Conservation (phyloP, 352 stramenopile species). For the Pythium aphanidermatum region DNA sequence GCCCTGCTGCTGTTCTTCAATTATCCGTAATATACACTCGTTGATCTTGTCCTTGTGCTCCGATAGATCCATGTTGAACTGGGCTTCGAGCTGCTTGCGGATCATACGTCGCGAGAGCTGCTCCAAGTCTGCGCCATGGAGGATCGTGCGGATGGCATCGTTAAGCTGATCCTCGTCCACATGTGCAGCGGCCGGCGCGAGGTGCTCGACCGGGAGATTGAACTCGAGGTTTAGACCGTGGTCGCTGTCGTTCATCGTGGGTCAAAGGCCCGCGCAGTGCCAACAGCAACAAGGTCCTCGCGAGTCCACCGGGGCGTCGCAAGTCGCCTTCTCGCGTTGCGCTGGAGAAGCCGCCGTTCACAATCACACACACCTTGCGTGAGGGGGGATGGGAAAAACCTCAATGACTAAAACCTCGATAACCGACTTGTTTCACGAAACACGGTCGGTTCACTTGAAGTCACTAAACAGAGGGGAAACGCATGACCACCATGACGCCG, state of each 20-base stretch:
- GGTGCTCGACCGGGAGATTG: constrained; percentile 33
- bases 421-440: no score
- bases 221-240: constrained; percentile 52
- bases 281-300: no score
- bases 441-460: no score
- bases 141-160: constrained; percentile 69
- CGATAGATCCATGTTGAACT: constrained; percentile 74
- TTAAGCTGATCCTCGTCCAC: constrained; percentile 61
- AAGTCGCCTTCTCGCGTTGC: constrained; percentile 14
- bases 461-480: no score
- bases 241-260: constrained; percentile 48
- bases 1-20: constrained; percentile 68
- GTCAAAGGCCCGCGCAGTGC: not conserved
- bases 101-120: constrained; percentile 84
- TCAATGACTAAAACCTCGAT: constrained; percentile 2
- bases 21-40: constrained; percentile 68
- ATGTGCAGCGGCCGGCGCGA: constrained; percentile 19
- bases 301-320: no score
- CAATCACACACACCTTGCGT: not conserved
- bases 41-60: constrained; percentile 84
- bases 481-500: no score
- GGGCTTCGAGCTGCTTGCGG: constrained; percentile 75
- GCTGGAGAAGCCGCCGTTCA: not conserved
- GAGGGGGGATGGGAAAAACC: constrained; percentile 1
- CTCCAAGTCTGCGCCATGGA: constrained; percentile 75